phyloP scores from a whole-genome alignment of 176 grass and related monocot genomes.

The sorghum (Sorghum bicolor) region Sorghum_bicolor_NCBIv3 NC_012879.2:15313501-15314000 shows the following conservation, averaged over 20 bases:
- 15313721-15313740: neutral
- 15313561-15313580: neutral
- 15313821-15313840: conserved; percentile 82
- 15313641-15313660: neutral
- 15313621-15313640: neutral
- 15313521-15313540: neutral
- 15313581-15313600: neutral
- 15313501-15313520: neutral
- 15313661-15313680: neutral
- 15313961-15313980: conserved; percentile 94
- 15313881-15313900: neutral
- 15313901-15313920: neutral
- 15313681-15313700: neutral
- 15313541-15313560: neutral
- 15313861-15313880: conserved; percentile 36
- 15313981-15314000: conserved; percentile 88
- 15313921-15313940: neutral
- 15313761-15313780: neutral
- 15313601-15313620: neutral
- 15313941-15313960: conserved; percentile 48
- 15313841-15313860: conserved; percentile 92
- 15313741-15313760: neutral
- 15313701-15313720: neutral
- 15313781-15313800: conserved; percentile 35
- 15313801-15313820: conserved; percentile 65